A percentile compares a stretch with the other conserved stretches of the same genome.
These are phyloP conservation scores for Aspergillus panamensis DNA, from an alignment of 495 filamentous ascomycete species.

Conservation along the genomic window DNA sequence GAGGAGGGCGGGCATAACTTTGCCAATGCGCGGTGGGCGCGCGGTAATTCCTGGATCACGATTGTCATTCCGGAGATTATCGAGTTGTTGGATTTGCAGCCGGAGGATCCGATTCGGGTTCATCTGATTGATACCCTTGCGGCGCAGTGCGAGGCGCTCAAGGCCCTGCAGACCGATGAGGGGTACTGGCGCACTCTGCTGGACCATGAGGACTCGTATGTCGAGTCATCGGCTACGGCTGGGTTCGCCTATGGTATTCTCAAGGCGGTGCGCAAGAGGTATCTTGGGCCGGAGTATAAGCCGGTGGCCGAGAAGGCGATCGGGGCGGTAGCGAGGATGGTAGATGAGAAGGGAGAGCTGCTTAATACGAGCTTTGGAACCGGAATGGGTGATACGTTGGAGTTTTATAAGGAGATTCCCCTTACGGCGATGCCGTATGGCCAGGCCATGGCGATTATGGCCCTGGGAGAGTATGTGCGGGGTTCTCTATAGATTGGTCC, in stretches of 20 bases:
- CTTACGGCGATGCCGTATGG: constrained; percentile 74
- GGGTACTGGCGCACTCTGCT: constrained; percentile 70
- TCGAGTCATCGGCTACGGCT: constrained; percentile 68
- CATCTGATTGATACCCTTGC: constrained; percentile 59
- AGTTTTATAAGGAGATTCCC: constrained; percentile 68
- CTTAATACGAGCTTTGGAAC: constrained; percentile 71
- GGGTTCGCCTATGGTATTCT: constrained; percentile 74
- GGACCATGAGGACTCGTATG: constrained; percentile 59
- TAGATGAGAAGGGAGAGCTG: constrained; percentile 61
- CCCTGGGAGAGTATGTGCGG: constrained; percentile 61
- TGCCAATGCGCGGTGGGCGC: constrained; percentile 64
- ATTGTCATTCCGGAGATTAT: constrained; percentile 73
- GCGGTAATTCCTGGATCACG: constrained; percentile 67
- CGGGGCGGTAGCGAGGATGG: constrained; percentile 54
- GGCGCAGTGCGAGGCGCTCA: constrained; percentile 59
- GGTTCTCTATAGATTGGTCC: constrained; percentile 37
- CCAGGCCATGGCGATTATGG: constrained; percentile 75
- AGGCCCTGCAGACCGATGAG: constrained; percentile 48
- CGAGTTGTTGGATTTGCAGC: constrained; percentile 57
- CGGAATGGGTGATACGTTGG: constrained; percentile 60
- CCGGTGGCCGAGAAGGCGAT: constrained; percentile 57
- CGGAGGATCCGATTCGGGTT: constrained; percentile 54
- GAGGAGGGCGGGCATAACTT: constrained; percentile 65
- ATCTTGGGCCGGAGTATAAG: constrained; percentile 51
- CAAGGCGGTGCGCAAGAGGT: constrained; percentile 64